Evolutionary conservation across 345 rosid genomes (phyloP), one percentile per base, ranked within the genome.

Genomic region (Luvunga scandens): DNA sequence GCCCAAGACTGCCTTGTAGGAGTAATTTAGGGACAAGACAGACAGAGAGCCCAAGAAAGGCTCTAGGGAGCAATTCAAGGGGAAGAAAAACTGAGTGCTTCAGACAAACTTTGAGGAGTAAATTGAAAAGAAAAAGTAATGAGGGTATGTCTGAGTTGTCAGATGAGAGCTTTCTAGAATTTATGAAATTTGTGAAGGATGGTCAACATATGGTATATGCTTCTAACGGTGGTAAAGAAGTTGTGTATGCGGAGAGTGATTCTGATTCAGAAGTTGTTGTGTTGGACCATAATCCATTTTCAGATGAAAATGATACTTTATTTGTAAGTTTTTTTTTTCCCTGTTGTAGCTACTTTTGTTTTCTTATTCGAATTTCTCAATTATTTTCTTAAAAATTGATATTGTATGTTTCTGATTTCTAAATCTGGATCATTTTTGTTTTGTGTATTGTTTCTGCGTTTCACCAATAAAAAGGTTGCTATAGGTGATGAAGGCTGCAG

Each of bases 221-320:
- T 7, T 48, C 83, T 81, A 75, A 77, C 68, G 76, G n/a, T 78
- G 86, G 76, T 59, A 39, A 55, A 80, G 66, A 85, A 75, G 86
- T 70, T 72, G 84, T 75, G 42, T 73, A 84, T 65, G 79, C 57
- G 66, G 84, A 68, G 61, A 55, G 76, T 82, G 74, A 81, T 24
- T 88, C 87, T 16, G 92, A 92, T 83, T 84, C 87, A 22, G 92
- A 87, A 72, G 84, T 87, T 18, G 62, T 88, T 75, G 81, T 77
- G 48, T 7, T 87, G 81, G 90, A 87, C 64, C 3, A 63, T 28
- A 69, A 81, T 80, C 87, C 83, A 30, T 79, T 80, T 78, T 18
- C 56, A 36, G 71, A 60, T 84, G 87, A 75, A 84, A 75, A 55
- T 70, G 39, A 38, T 62, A 66, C 78, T 30, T 89, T 89, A 28